Evolutionary conservation across 192 early-diverging fungal genomes (phyloP), one percentile per base, ranked within the genome.

Genomic region (Linnemannia hyalina): DNA sequence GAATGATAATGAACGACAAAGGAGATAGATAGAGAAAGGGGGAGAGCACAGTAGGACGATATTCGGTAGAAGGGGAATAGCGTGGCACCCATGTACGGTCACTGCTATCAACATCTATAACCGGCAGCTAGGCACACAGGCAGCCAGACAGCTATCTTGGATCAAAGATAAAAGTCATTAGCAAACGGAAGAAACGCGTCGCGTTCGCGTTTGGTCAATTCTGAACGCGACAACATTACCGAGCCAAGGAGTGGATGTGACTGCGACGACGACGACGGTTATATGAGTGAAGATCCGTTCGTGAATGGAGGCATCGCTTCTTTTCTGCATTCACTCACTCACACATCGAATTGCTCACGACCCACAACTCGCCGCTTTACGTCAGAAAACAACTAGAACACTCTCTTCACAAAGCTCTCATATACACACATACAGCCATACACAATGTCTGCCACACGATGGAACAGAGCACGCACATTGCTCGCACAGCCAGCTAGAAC

Each of bases 391-490:
- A 46, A 0, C 68, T 36, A 13, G 16, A 42, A 9, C 44, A 26
- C 26, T 49, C 35, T 35, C 44, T 71, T 26, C 47, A 68, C 71
- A 60, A 60, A 44, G 18, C 11, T 29, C 80, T 6, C 6, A 22
- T 42, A 46, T 16, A 32, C 16, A n/a, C 73, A 49, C 49, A 73
- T 26, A 23, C 36, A 46, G 26, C 42, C 42, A 49, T 75, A 42
- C 32, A 57, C 54, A 11, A 85, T 85, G 83, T 76, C 83, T 35
- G 74, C 78, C 32, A 55, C 74, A 71, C 70, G 74, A 76, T 68
- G 80, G 29, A 77, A 70, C 41, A 54, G 78, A 44, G 71, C 72
- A 60, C 83, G 83, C 44, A 63, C 78, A 49, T 63, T 77, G 18
- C 36, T 77, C 63, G 68, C 75, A 8, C 78, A 65, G 32, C 60